Conservation (phyloP, 805 yeast genomes). For the Debaryomyces tyrocola region DNA sequence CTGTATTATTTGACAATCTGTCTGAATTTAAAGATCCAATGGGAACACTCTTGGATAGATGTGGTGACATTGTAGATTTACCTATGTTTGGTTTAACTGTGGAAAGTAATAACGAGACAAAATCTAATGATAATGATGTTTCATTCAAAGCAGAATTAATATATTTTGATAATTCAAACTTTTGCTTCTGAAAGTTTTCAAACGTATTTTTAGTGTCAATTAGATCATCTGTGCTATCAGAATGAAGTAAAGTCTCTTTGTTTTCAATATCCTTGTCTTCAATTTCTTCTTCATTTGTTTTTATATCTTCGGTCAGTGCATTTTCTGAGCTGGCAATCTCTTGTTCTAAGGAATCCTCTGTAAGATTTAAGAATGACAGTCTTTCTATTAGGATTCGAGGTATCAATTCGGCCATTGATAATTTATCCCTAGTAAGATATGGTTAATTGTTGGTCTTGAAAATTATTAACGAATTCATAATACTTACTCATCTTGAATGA, state of each 20-base stretch:
- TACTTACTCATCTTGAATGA: slow-evolving; percentile 40
- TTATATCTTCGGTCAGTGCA: not conserved
- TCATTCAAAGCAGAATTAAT: slow-evolving; percentile 79
- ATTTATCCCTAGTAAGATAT: slow-evolving; percentile 27
- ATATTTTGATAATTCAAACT: slow-evolving; percentile 51
- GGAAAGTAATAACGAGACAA: slow-evolving; percentile 79
- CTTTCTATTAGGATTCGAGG: slow-evolving; percentile 60
- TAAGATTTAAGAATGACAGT: slow-evolving; percentile 56
- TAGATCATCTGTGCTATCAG: slow-evolving; percentile 10
- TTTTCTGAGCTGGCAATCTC: slow-evolving; percentile 38
- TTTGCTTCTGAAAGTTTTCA: slow-evolving; percentile 49
- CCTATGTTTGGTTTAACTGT: slow-evolving; percentile 84
- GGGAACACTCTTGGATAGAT: slow-evolving; percentile 69
- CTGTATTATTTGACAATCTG: slow-evolving; percentile 25
- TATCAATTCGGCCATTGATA: slow-evolving; percentile 54
- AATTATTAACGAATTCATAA: not conserved
- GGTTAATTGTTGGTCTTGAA: slow-evolving; percentile 10
- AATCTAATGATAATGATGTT: slow-evolving; percentile 83
- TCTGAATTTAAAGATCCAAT: slow-evolving; percentile 69
- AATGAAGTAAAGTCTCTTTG: slow-evolving; percentile 10
- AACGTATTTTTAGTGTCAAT: slow-evolving; percentile 18
- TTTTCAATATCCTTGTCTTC: not conserved
- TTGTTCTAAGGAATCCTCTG: slow-evolving; percentile 52
- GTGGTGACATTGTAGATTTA: slow-evolving; percentile 84
- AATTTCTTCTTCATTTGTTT: slow-evolving; percentile 1